A percentile compares a stretch with the other conserved stretches of the same genome.
These are phyloP conservation scores for Pseudopithomyces chartarum DNA, from an alignment of 2,329 filamentous ascomycete genomes.

Conservation along the genomic window DNA sequence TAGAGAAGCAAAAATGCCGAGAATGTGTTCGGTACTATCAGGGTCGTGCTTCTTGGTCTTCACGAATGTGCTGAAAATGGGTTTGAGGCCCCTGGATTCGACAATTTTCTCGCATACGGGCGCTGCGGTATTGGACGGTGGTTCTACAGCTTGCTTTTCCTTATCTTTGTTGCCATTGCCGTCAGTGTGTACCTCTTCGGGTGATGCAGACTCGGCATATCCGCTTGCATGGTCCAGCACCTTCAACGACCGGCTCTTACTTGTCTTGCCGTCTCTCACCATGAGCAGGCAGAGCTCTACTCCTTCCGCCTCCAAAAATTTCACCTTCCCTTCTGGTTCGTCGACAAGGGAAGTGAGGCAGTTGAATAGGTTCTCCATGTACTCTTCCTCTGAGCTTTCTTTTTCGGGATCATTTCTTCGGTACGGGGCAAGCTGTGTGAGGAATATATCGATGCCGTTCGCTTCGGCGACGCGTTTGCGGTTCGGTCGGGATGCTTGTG, in stretches of 20 bases:
- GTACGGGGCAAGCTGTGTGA: slow-evolving; percentile 85
- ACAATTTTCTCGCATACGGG: slow-evolving; percentile 77
- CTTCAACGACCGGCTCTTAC: slow-evolving; percentile 76
- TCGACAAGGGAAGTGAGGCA: slow-evolving; percentile 80
- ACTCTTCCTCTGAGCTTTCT: slow-evolving; percentile 90
- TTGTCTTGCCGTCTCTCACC: slow-evolving; percentile 85
- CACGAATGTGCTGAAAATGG: slow-evolving; percentile 85
- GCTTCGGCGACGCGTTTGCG: slow-evolving; percentile 65
- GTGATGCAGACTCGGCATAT: slow-evolving; percentile 47
- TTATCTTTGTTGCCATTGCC: slow-evolving; percentile 23
- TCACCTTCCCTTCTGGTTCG: slow-evolving; percentile 73
- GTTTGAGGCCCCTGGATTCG: slow-evolving; percentile 82
- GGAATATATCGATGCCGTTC: slow-evolving; percentile 76
- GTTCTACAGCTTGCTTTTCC: slow-evolving; percentile 8
- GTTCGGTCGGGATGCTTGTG: slow-evolving; percentile 74
- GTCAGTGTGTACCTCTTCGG: slow-evolving; percentile 22
- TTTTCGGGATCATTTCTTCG: slow-evolving; percentile 84
- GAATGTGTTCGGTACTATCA: slow-evolving; percentile 74
- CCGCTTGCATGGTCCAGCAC: slow-evolving; percentile 82
- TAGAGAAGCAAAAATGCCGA: slow-evolving; percentile 83
- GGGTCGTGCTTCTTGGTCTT: slow-evolving; percentile 78
- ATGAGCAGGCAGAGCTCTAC: slow-evolving; percentile 91
- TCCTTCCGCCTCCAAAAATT: slow-evolving; percentile 88
- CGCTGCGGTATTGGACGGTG: slow-evolving; percentile 45
- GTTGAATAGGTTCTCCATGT: slow-evolving; percentile 92